Evolutionary conservation across 2,329 filamentous ascomycete species (phyloP).

Genomic region (Xylariaceae sp.): DNA sequence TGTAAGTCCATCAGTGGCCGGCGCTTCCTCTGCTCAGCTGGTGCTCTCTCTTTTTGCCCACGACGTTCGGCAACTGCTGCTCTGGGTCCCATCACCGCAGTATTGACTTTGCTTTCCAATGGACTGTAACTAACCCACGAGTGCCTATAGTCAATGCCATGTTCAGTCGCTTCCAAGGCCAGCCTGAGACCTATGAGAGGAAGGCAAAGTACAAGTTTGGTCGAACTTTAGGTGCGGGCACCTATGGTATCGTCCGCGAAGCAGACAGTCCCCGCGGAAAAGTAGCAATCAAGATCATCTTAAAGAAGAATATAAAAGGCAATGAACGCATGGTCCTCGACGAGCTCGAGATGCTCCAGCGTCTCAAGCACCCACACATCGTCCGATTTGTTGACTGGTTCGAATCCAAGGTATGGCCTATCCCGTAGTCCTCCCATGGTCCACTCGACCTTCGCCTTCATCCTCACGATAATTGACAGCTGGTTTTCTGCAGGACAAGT

Average conservation of each 20-base stretch:
- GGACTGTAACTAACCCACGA: slow-evolving; percentile 7
- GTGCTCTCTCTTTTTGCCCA: background rate
- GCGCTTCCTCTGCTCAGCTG: slow-evolving; percentile 18
- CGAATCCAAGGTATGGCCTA: slow-evolving; percentile 77
- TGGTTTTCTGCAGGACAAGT: slow-evolving; percentile 70
- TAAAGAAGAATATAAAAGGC: slow-evolving; percentile 98
- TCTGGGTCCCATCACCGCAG: background rate
- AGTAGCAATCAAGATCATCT: slow-evolving; percentile 96
- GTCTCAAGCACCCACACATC: slow-evolving; percentile 88
- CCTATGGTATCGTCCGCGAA: slow-evolving; percentile 96
- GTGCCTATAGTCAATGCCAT: slow-evolving; percentile 65
- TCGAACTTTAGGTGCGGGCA: slow-evolving; percentile 88
- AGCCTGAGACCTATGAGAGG: slow-evolving; percentile 97
- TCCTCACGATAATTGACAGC: slow-evolving; percentile 11
- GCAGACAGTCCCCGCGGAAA: slow-evolving; percentile 78
- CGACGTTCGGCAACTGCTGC: background rate
- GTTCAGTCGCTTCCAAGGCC: slow-evolving; percentile 92
- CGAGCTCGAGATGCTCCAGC: slow-evolving; percentile 88
- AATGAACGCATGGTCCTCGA: slow-evolving; percentile 99
- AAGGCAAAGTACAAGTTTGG: slow-evolving; percentile 94
- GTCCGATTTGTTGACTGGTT: slow-evolving; percentile 99
- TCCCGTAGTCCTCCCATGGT: background rate
- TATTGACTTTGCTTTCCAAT: slow-evolving; percentile 6
- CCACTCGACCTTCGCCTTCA: background rate
- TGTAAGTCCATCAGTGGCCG: slow-evolving; percentile 33